Evolutionary conservation across 2,329 filamentous ascomycete genomes (phyloP).

Genomic region (Clathrospora elynae): DNA sequence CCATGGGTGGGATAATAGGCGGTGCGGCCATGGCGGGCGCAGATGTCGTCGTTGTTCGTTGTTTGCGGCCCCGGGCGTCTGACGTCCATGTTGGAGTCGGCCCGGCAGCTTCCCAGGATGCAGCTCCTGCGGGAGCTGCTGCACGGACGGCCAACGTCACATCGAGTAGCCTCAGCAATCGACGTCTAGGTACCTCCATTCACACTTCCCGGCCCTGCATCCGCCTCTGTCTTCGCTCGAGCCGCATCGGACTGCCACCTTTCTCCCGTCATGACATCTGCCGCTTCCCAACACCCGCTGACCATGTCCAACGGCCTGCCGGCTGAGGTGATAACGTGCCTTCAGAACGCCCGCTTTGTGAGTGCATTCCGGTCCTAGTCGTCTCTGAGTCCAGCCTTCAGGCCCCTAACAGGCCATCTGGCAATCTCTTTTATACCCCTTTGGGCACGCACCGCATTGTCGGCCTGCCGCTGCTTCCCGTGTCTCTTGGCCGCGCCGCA

Average conservation of each 20-base stretch:
- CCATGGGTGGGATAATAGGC: conserved; percentile 43
- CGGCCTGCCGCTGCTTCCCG: no score
- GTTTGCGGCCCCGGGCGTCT: no score
- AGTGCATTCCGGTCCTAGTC: conserved; percentile 28
- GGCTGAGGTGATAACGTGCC: conserved; percentile 82
- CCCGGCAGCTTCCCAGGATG: conserved; percentile 7
- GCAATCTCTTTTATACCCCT: no score
- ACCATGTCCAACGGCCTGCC: conserved; percentile 69
- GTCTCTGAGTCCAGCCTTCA: no score
- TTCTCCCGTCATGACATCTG: conserved; percentile 13
- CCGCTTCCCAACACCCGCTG: conserved; percentile 1
- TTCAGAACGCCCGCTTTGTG: conserved; percentile 95
- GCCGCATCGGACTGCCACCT: no score
- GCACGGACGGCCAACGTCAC: conserved; percentile 3
- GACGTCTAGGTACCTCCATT: background rate
- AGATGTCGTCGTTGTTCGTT: conserved; percentile 3
- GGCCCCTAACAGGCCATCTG: no score
- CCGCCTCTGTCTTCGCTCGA: background rate
- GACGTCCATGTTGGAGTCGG: no score
- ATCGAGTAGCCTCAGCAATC: background rate
- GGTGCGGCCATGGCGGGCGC: conserved; percentile 37
- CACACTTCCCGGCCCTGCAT: background rate
- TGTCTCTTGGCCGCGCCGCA: no score
- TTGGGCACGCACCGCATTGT: no score
- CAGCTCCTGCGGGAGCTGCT: conserved; percentile 1